A percentile compares a stretch with the other conserved stretches of the same genome.
Conservation (phyloP, 805 yeast genomes). For the Yarrowia phangngaensis region DNA sequence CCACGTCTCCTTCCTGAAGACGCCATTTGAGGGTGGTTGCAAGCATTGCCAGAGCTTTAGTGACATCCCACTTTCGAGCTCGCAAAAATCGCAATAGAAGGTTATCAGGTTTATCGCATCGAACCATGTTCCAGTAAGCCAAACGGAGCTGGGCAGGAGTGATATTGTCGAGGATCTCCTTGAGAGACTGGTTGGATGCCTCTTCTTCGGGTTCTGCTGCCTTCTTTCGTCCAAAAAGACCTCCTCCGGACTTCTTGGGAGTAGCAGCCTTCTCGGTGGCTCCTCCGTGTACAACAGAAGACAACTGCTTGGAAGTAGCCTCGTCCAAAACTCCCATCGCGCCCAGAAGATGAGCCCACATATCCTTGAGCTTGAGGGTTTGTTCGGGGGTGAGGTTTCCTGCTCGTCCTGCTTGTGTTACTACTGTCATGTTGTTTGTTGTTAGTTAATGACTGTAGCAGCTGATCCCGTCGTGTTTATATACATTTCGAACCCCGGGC, state of each 20-base stretch:
- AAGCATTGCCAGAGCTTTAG: constrained; percentile 65
- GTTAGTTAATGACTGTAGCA: not conserved
- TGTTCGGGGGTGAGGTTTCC: constrained; percentile 41
- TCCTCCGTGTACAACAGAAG: constrained; percentile 27
- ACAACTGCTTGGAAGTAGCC: constrained; percentile 33
- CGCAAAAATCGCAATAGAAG: constrained; percentile 69
- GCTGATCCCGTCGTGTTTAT: too few species aligned
- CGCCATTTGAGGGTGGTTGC: constrained; percentile 78
- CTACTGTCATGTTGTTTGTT: constrained; percentile 3
- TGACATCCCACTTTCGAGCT: constrained; percentile 82
- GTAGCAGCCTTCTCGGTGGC: constrained; percentile 32
- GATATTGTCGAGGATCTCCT: constrained; percentile 50
- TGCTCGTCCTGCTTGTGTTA: constrained; percentile 39
- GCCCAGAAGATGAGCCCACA: constrained; percentile 39
- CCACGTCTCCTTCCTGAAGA: constrained; percentile 54
- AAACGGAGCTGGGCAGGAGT: constrained; percentile 50
- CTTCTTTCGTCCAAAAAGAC: constrained; percentile 35
- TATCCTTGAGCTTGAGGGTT: constrained; percentile 41
- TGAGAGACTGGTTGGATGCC: constrained; percentile 38
- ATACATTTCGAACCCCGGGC: too few species aligned
- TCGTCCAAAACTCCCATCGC: constrained; percentile 31
- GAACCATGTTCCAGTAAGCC: constrained; percentile 56
- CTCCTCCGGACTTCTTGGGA: constrained; percentile 33
- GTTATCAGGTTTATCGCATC: constrained; percentile 81
- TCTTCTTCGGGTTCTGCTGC: constrained; percentile 29